Evolutionary conservation across 768 basidiomycete species (phyloP), one percentile per base, ranked within the genome.

Genomic region (Tylopilus felleus): DNA sequence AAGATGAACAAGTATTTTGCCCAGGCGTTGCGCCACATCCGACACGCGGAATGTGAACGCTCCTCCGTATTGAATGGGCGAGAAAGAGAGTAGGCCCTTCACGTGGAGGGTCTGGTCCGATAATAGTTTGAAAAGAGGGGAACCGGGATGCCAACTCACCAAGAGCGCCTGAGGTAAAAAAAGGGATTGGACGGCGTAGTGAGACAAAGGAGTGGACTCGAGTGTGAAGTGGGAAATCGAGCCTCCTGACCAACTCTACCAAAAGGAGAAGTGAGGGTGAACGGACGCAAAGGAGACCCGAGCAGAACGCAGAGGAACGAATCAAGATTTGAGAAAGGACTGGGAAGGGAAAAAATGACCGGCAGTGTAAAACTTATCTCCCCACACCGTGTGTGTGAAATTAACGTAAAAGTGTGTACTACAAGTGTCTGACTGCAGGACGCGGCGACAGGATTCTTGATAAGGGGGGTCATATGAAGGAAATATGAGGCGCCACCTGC

Each of bases 21-120:
- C 33, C 22, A 41, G 22, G 53, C 47, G 25, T 25, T 28, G 52
- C 60, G 60, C 56, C 60, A 63, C 60, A 61, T 46, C 60, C 27
- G 49, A 53, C 49, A 10, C 22, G 47, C 45, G 48, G 28, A 27
- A 29, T 16, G 47, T 40, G 27, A 31, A 36, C 3, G 13, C 1
- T 3, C 25, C 12, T 57, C 17, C 16, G 13, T 27, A 28, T 47
- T 31, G 23, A 28, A 28, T 17, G 31, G 28, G 42, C 29, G 2
- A 12, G 14, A 21, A 28, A 28, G 45, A 43, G 17, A 12, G 28
- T 22, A 35, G n/a, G 10, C 16, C 45, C 22, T 36, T 27, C 28
- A 23, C 36, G 41, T 52, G 40, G 12, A 19, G 55, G 44, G 28
- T 22, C 21, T 12, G 39, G 39, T 21, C 21, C 21, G 21, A 40